Conservation (phyloP, 495 filamentous ascomycete genomes). For the Hyaloscypha bicolor region DNA sequence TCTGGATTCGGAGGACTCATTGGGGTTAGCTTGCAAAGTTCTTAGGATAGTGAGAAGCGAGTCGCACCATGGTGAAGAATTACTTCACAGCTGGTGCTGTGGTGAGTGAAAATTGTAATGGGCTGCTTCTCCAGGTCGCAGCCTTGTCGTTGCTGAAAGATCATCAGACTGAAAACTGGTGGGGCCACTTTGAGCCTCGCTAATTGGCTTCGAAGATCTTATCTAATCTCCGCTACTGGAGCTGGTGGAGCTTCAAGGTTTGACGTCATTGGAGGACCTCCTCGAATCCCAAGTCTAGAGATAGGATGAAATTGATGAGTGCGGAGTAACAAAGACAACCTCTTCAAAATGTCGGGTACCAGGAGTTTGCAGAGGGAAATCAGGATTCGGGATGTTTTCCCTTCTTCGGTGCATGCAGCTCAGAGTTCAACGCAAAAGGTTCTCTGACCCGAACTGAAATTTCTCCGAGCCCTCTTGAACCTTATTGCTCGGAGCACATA, state of each 20-base stretch:
- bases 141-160: neutral
- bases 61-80: slow-evolving; percentile 10
- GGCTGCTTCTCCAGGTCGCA: neutral
- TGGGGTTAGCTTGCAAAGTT: neutral
- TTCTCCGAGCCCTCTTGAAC: no score
- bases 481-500: no score
- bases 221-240: slow-evolving; percentile 3
- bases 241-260: neutral
- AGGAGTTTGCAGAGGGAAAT: no score
- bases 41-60: neutral
- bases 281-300: no score
- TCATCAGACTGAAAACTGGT: neutral
- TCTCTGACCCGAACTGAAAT: no score
- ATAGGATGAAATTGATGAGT: no score
- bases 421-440: no score
- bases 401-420: no score
- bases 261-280: slow-evolving; percentile 7
- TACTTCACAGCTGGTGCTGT: neutral
- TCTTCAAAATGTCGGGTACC: no score
- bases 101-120: neutral
- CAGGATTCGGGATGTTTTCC: no score
- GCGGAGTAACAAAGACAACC: no score
- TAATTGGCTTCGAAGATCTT: slow-evolving; percentile 11
- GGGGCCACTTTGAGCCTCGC: slow-evolving; percentile 3
- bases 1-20: slow-evolving; percentile 76